These are phyloP conservation scores for Camelina laxa DNA, from an alignment of 345 rosid genomes.

Conservation along the genomic window DNA sequence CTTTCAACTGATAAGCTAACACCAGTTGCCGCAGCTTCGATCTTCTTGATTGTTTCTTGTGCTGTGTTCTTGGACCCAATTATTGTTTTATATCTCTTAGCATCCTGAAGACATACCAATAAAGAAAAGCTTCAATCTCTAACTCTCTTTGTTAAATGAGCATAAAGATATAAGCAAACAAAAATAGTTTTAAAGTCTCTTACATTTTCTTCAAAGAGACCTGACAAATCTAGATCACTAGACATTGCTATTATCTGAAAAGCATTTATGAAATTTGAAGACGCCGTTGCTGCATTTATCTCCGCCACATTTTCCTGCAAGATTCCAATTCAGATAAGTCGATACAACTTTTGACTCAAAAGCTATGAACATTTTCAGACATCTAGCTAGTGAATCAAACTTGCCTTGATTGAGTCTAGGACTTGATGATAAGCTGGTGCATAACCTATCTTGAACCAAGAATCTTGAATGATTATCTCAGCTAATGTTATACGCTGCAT, in stretches of 20 bases:
- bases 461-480: conserved; percentile 67
- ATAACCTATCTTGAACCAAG: conserved; percentile 79
- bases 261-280: conserved; percentile 85
- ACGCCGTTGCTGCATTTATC: conserved; percentile 46
- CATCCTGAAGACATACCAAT: conserved; percentile 53
- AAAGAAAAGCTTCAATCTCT: neutral
- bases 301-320: conserved; percentile 60
- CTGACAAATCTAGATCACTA: conserved; percentile 86
- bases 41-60: conserved; percentile 75
- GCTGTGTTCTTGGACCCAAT: conserved; percentile 71
- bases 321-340: conserved; percentile 2
- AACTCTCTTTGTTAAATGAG: conserved; percentile 3
- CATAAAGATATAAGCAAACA: conserved; percentile 7
- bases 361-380: conserved; percentile 1
- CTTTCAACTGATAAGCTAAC: conserved; percentile 65
- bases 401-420: conserved; percentile 65
- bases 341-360: neutral
- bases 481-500: conserved; percentile 69
- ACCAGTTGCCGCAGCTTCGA: conserved; percentile 79
- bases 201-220: conserved; percentile 86
- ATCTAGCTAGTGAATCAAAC: conserved; percentile 5
- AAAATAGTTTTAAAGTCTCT: neutral
- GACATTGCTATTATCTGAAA: conserved; percentile 96
- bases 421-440: conserved; percentile 63
- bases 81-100: conserved; percentile 65